phyloP scores from a whole-genome alignment of 2,329 filamentous ascomycete species.

The Reticulascus tulasneorum region DNA sequence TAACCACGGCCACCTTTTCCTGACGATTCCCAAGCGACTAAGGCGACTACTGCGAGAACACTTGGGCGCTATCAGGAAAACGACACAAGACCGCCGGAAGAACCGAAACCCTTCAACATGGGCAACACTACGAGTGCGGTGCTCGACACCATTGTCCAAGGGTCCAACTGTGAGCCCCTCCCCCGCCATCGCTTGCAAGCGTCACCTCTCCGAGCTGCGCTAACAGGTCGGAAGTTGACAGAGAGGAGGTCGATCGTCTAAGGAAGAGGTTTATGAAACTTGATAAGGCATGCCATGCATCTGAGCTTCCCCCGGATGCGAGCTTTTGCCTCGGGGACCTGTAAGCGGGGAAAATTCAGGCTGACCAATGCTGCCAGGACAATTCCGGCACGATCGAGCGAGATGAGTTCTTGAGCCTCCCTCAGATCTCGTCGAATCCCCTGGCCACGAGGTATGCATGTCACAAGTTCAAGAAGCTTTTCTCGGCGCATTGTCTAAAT shows the following conservation, averaged over 20 bases:
- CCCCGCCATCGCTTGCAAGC: slow-evolving; percentile 14
- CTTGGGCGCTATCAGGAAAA: no score
- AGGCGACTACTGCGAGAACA: no score
- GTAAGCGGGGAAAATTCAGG: neutral
- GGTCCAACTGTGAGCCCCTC: slow-evolving; percentile 75
- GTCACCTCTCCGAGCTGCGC: slow-evolving; percentile 9
- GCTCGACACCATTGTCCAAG: slow-evolving; percentile 93
- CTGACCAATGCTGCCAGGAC: slow-evolving; percentile 54
- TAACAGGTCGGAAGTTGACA: slow-evolving; percentile 64
- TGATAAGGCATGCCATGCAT: slow-evolving; percentile 68
- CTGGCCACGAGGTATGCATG: slow-evolving; percentile 76
- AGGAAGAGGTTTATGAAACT: slow-evolving; percentile 99
- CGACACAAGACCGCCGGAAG: no score
- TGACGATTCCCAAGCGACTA: no score
- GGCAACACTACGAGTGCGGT: slow-evolving; percentile 69
- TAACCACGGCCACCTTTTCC: no score
- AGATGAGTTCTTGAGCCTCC: slow-evolving; percentile 94
- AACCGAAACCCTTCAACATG: slow-evolving; percentile 41
- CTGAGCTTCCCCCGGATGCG: neutral
- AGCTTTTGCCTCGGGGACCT: neutral
- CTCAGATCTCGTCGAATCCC: slow-evolving; percentile 96
- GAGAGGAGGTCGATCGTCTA: slow-evolving; percentile 92
- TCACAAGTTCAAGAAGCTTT: neutral
- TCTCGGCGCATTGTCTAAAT: neutral
- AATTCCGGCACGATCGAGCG: slow-evolving; percentile 98